phyloP scores from a whole-genome alignment of 2,329 filamentous ascomycete species.

The Neopestalotiopsis sp. region DNA sequence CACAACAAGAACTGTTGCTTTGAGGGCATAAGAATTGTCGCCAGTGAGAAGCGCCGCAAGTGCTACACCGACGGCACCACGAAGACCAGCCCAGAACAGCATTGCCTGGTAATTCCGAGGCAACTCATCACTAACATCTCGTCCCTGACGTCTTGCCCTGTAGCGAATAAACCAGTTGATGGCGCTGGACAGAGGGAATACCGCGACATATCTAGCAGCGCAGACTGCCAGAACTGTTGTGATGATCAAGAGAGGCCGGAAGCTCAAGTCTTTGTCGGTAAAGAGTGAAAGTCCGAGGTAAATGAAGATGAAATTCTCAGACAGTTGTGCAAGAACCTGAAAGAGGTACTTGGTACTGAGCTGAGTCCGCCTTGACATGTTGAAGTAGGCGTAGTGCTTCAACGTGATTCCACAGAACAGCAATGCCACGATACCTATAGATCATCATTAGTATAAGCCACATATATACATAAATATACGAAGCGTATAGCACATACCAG shows the following conservation, averaged over 20 bases:
- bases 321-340: conserved; percentile 90
- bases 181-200: conserved; percentile 86
- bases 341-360: conserved; percentile 98
- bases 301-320: conserved; percentile 99
- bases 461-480: not conserved
- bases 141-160: conserved; percentile 75
- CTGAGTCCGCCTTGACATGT: conserved; percentile 97
- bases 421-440: conserved; percentile 86
- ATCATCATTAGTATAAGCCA: conserved; percentile 16
- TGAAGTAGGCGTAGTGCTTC: conserved; percentile 99
- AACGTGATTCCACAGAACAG: conserved; percentile 98
- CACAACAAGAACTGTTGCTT: conserved; percentile 95
- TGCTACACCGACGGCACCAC: conserved; percentile 94
- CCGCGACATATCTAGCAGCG: conserved; percentile 87
- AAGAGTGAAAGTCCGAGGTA: conserved; percentile 95
- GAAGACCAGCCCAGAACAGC: conserved; percentile 98
- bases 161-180: conserved; percentile 96
- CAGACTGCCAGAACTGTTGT: conserved; percentile 92
- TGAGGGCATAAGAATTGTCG: conserved; percentile 79
- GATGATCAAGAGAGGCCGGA: conserved; percentile 94
- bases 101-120: conserved; percentile 98
- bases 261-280: conserved; percentile 85
- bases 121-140: conserved; percentile 82
- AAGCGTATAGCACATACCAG: conserved; percentile 66
- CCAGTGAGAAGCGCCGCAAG: conserved; percentile 87